phyloP scores from a whole-genome alignment of 352 stramenopile species.

The Albugo candida region DNA sequence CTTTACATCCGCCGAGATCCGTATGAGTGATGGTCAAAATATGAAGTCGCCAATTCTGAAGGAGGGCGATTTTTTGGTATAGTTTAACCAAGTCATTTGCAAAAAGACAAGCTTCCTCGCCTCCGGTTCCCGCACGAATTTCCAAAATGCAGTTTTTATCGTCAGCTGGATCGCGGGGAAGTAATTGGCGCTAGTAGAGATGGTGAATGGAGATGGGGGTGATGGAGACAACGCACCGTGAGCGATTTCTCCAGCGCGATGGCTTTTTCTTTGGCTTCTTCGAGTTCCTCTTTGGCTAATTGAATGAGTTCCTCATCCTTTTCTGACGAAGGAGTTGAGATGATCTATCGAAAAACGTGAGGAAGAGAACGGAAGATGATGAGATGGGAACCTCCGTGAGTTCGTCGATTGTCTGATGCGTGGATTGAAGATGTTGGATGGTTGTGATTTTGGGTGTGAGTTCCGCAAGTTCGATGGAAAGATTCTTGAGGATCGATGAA shows the following conservation, averaged over 20 bases:
- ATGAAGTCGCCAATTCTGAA: slow-evolving; percentile 83
- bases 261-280: slow-evolving; percentile 29
- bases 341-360: slow-evolving; percentile 21
- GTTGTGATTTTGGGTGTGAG: slow-evolving; percentile 50
- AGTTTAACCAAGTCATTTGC: slow-evolving; percentile 85
- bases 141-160: slow-evolving; percentile 95
- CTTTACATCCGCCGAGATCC: slow-evolving; percentile 68
- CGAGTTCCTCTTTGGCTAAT: slow-evolving; percentile 58
- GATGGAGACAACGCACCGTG: slow-evolving; percentile 15
- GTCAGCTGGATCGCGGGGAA: slow-evolving; percentile 76
- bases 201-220: not conserved
- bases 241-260: slow-evolving; percentile 35
- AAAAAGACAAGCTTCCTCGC: slow-evolving; percentile 94
- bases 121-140: slow-evolving; percentile 90
- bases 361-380: not conserved
- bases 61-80: slow-evolving; percentile 78
- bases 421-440: slow-evolving; percentile 67
- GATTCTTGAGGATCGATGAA: slow-evolving; percentile 19
- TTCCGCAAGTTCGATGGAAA: slow-evolving; percentile 73
- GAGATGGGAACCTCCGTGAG: slow-evolving; percentile 47
- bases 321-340: slow-evolving; percentile 24
- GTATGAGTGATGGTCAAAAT: slow-evolving; percentile 73
- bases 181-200: slow-evolving; percentile 27
- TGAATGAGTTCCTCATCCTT: slow-evolving; percentile 37
- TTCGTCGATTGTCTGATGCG: slow-evolving; percentile 73